phyloP scores from a whole-genome alignment of 2,329 filamentous ascomycete species.

The Talaromyces sp. region DNA sequence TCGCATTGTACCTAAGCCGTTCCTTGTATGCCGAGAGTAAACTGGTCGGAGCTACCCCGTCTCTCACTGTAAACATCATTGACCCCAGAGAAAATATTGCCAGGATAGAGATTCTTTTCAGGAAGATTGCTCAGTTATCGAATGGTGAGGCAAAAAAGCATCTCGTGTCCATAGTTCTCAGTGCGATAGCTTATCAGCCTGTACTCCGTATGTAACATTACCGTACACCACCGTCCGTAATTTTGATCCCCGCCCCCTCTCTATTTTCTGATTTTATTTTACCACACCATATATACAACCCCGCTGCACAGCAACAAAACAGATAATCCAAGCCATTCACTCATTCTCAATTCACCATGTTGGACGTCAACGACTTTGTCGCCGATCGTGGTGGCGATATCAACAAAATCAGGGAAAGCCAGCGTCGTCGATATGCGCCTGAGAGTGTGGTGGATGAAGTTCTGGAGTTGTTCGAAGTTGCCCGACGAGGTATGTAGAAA shows the following conservation, averaged over 20 bases:
- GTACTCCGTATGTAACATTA: conserved; percentile 1
- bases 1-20: background rate
- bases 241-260: conserved; percentile 9
- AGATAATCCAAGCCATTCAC: background rate
- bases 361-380: conserved; percentile 75
- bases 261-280: background rate
- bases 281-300: background rate
- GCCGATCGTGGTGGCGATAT: conserved; percentile 85
- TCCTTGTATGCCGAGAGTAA: too few relatives aligned
- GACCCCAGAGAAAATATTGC: too few relatives aligned
- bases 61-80: too few relatives aligned
- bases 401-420: conserved; percentile 85
- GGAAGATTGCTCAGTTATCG: too few relatives aligned
- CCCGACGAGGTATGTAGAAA: conserved; percentile 58
- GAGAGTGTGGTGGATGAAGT: conserved; percentile 87
- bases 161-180: too few relatives aligned
- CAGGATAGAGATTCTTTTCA: too few relatives aligned
- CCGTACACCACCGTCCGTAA: background rate
- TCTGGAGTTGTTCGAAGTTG: conserved; percentile 79
- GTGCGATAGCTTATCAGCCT: background rate
- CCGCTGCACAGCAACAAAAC: background rate
- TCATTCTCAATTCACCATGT: conserved; percentile 47
- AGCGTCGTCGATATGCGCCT: conserved; percentile 72
- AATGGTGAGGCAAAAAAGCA: too few relatives aligned
- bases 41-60: too few relatives aligned